Base-by-base conservation (phyloP, 352 stramenopile species). In the Globisporangium spinosum region DNA sequence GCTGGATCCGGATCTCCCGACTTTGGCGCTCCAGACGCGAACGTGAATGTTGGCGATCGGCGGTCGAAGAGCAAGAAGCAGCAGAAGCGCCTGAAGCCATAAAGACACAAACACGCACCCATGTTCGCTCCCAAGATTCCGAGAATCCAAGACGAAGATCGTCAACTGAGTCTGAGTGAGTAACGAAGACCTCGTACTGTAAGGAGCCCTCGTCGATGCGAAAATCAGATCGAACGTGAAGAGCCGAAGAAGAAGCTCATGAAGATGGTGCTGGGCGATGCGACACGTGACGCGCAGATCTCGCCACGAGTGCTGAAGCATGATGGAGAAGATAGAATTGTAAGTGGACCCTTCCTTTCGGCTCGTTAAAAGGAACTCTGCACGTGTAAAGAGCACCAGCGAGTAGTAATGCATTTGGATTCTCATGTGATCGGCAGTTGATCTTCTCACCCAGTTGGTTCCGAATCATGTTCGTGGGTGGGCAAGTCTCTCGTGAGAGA, bases 31-130 rank as follows among this genome's bases (percentile, higher is more conserved):
- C 23, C 55, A 10, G 61, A 54, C 62, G 49, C 62, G 22, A 57
- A 68, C 43, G 25, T 34, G 17, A 71, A 53, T 40, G 43, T 45
- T 20, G 67, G 23, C 49, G 23, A 68, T 20, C 67, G 59, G 7
- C 51, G 55, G 51, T 20, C 53, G 10, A 72, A 62, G 34, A 22
- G 17, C 43, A 68, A 60, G 53, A 64, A 65, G 47, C 20, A 43
- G 51, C 55, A 68, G 53, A 62, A 66, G 65, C 59, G 65, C 5
- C 58, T 62, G 20, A 70, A 70, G 58, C 49, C 58, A 25, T 64
- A 66, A 9, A 38, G 32, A 12, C 8, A 9, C 43, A 51, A 20
- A 51, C 15, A 51, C 17, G 43, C 17, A 51, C 43, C 43, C 43
- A 51, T 51, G 43, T 22, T 12, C 43, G 43, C 43, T 51, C 43